Conservation (phyloP, 2,329 filamentous ascomycete species). For the Calonectria multiphialidica region DNA sequence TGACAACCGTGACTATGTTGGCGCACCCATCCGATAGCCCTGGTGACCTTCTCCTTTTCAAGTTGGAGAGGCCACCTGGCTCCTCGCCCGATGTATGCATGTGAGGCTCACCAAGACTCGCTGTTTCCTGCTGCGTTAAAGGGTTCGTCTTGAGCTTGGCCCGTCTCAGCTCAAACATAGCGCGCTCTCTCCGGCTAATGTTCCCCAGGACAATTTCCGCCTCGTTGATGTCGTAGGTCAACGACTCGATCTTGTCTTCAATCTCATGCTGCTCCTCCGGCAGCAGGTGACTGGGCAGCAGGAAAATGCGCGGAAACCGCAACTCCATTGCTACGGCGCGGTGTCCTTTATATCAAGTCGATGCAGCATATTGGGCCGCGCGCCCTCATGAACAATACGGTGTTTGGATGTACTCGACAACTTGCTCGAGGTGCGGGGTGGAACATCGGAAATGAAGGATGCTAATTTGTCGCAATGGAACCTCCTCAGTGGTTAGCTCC, state of each 20-base stretch:
- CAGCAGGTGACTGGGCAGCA: constrained; percentile 78
- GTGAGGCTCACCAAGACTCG: not conserved
- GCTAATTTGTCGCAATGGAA: not conserved
- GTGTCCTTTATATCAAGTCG: not conserved
- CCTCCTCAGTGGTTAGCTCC: not conserved
- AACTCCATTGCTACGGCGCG: constrained; percentile 39
- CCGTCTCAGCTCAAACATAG: constrained; percentile 81
- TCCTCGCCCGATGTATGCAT: not conserved
- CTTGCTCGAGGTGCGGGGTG: not conserved
- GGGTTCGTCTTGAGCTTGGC: constrained; percentile 71
- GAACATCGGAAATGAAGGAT: not conserved
- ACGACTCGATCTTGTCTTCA: constrained; percentile 72
- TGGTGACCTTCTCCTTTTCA: constrained; percentile 37
- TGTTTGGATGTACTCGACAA: not conserved
- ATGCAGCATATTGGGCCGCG: not conserved
- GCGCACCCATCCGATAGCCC: not conserved
- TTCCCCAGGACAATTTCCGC: constrained; percentile 82
- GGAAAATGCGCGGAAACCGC: constrained; percentile 73
- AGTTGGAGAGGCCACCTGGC: constrained; percentile 10
- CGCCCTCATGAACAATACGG: not conserved
- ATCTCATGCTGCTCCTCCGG: constrained; percentile 72
- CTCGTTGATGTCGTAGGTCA: constrained; percentile 80
- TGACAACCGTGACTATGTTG: constrained; percentile 64
- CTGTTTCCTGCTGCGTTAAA: constrained; percentile 17
- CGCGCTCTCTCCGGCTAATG: constrained; percentile 76